These are phyloP conservation scores for Pseudopediastrum boryanum DNA, from an alignment of 139 green algal species.

Conservation along the genomic window DNA sequence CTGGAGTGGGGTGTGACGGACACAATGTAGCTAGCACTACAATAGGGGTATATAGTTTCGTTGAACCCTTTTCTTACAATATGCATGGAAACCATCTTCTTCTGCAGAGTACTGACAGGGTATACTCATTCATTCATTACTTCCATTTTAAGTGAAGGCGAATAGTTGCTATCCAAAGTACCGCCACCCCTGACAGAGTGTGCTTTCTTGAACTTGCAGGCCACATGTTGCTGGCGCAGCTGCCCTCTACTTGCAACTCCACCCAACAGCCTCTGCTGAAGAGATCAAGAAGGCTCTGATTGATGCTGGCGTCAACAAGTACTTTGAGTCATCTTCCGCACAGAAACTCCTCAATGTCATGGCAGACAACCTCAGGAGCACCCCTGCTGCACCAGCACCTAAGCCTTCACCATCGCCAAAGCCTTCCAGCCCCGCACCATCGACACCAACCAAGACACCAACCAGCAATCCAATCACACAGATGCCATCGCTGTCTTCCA, in stretches of 20 bases:
- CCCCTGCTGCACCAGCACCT: background rate
- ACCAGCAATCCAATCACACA: background rate
- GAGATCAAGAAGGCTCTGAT: constrained; percentile 29
- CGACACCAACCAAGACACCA: constrained; percentile 1
- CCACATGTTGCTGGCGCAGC: constrained; percentile 68
- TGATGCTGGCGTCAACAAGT: constrained; percentile 19
- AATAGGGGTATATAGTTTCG: background rate
- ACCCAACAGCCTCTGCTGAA: constrained; percentile 27
- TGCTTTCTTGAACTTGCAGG: constrained; percentile 37
- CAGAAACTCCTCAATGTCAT: constrained; percentile 39
- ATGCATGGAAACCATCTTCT: background rate
- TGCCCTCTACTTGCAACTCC: constrained; percentile 59
- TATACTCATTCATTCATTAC: no score
- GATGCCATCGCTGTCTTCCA: background rate
- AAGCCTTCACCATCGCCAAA: background rate
- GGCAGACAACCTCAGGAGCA: constrained; percentile 19
- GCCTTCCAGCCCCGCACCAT: background rate
- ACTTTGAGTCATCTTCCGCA: constrained; percentile 39
- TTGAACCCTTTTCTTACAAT: background rate
- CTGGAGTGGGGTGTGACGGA: constrained; percentile 23
- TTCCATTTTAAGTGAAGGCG: no score
- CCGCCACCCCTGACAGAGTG: background rate
- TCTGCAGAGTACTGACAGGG: background rate
- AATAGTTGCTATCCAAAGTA: background rate
- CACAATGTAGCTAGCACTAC: no score